Percentiles rank a stretch among this genome's conserved stretches.
Evolutionary conservation across 176 grass and related monocot species (phyloP).

Genomic region (Cenchrus americanus): DNA sequence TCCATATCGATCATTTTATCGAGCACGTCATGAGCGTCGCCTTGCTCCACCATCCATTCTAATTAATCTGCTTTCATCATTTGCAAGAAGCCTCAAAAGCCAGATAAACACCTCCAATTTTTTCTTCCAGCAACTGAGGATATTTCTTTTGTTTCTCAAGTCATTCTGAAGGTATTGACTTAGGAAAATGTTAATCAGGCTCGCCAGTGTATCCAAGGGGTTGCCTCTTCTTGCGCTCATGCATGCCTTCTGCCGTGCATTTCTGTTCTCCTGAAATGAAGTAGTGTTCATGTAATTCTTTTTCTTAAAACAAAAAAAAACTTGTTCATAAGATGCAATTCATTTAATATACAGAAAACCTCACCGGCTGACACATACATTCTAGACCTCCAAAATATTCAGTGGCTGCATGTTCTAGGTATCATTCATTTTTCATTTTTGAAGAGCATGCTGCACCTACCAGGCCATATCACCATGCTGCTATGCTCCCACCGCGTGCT

Average conservation of each 20-base stretch:
- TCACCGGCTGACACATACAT: background rate
- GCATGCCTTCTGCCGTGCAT: background rate
- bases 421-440: background rate
- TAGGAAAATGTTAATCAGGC: background rate
- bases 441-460: background rate
- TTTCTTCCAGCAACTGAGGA: background rate
- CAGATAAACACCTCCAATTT: constrained; percentile 27
- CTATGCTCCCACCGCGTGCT: no score
- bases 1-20: no score
- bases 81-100: no score
- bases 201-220: constrained; percentile 5
- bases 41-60: no score
- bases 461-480: background rate
- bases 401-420: background rate
- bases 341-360: background rate
- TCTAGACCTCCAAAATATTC: background rate
- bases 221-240: background rate
- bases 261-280: background rate
- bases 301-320: background rate
- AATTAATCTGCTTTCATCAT: no score
- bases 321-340: background rate
- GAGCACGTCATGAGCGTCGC: no score
- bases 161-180: constrained; percentile 3
- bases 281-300: background rate
- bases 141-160: background rate